These are phyloP conservation scores for Heterobasidion occidentale DNA, from an alignment of 1,284 basidiomycete genomes.

Conservation along the genomic window DNA sequence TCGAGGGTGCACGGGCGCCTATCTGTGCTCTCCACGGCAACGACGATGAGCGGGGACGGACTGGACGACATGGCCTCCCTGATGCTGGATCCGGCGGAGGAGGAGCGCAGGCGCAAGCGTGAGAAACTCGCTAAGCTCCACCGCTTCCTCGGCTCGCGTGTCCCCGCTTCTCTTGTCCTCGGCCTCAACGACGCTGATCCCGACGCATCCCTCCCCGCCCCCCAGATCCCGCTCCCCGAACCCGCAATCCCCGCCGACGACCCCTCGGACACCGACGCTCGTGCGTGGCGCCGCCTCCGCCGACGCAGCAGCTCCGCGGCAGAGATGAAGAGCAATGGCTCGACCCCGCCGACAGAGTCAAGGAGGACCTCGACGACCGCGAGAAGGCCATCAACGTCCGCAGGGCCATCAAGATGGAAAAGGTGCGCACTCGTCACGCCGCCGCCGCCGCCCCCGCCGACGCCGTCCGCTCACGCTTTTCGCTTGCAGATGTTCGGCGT, in stretches of 20 bases:
- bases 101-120: slow-evolving; percentile 56
- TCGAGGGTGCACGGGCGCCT: background rate
- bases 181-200: slow-evolving; percentile 30
- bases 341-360: slow-evolving; percentile 51
- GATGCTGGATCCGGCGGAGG: slow-evolving; percentile 29
- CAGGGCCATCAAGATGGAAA: slow-evolving; percentile 77
- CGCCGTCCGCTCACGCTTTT: slow-evolving; percentile 1
- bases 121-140: slow-evolving; percentile 72
- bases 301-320: slow-evolving; percentile 50
- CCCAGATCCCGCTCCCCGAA: slow-evolving; percentile 11
- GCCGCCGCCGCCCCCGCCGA: background rate
- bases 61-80: background rate
- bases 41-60: background rate
- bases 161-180: slow-evolving; percentile 61
- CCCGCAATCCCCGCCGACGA: slow-evolving; percentile 7
- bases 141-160: slow-evolving; percentile 71
- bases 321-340: slow-evolving; percentile 36
- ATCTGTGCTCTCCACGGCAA: background rate
- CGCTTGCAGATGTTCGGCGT: slow-evolving; percentile 63
- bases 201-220: slow-evolving; percentile 33
- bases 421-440: slow-evolving; percentile 32
- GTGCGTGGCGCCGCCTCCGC: slow-evolving; percentile 27
- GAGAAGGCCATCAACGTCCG: slow-evolving; percentile 75
- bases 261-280: slow-evolving; percentile 14
- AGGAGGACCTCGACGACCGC: slow-evolving; percentile 56